Percentiles rank a stretch among this genome's conserved stretches.
phyloP scores from a whole-genome alignment of 176 grass and related monocot genomes.

The Raddia guianensis region DNA sequence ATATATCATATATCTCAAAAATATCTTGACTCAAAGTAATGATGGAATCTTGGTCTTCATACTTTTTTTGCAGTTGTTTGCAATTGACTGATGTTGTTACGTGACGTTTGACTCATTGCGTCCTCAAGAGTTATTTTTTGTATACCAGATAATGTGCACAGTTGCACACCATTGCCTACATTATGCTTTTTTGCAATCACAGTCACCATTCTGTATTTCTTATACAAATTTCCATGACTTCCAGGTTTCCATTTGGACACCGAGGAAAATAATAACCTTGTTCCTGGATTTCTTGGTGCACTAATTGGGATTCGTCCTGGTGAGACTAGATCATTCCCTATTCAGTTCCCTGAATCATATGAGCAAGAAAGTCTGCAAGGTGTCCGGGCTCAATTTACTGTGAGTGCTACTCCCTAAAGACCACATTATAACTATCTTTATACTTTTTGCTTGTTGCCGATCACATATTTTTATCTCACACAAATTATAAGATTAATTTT shows the following conservation, averaged over 20 bases:
- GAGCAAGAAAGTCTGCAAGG: slow-evolving; percentile 81
- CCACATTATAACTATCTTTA: slow-evolving; percentile 4
- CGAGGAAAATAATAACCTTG: slow-evolving; percentile 72
- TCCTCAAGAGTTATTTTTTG: slow-evolving; percentile 1
- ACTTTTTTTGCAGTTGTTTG: slow-evolving; percentile 24
- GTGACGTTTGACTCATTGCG: neutral
- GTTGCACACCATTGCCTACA: neutral
- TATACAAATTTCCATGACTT: slow-evolving; percentile 31
- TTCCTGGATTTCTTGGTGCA: slow-evolving; percentile 89
- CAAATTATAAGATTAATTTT: slow-evolving; percentile 14
- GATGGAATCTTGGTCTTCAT: neutral
- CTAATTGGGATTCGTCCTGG: slow-evolving; percentile 87
- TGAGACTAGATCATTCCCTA: slow-evolving; percentile 83
- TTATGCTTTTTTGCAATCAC: too few relatives aligned
- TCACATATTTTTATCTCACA: slow-evolving; percentile 24
- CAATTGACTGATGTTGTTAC: slow-evolving; percentile 1
- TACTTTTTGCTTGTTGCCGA: neutral
- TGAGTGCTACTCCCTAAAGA: slow-evolving; percentile 55
- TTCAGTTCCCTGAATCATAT: slow-evolving; percentile 89
- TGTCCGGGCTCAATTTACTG: slow-evolving; percentile 79
- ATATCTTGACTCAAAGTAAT: neutral
- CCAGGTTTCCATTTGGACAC: slow-evolving; percentile 96
- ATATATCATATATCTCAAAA: slow-evolving; percentile 14
- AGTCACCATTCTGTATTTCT: neutral
- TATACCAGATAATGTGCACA: slow-evolving; percentile 12